Evolutionary conservation across 1,284 basidiomycete genomes (phyloP).

Genomic region (Apiotrichum laibachii): DNA sequence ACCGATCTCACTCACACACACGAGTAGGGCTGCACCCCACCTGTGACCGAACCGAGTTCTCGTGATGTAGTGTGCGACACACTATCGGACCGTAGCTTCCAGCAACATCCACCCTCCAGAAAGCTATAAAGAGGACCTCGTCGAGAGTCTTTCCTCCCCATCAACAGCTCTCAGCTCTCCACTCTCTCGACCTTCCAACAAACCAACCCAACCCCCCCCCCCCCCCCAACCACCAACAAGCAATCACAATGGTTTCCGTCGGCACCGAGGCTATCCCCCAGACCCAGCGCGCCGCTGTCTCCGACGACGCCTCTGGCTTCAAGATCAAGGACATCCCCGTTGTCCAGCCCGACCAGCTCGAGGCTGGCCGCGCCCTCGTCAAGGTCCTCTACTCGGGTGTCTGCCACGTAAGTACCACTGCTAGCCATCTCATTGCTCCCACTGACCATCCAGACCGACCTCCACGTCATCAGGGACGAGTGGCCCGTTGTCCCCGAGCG

Average conservation of each 20-base stretch:
- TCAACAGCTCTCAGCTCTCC: slow-evolving; percentile 1
- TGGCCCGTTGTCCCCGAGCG: slow-evolving; percentile 67
- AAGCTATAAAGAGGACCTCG: not conserved
- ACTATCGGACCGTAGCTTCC: not conserved
- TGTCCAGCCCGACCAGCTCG: slow-evolving; percentile 24
- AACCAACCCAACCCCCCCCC: slow-evolving; percentile 3
- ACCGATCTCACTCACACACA: not conserved
- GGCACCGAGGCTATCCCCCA: slow-evolving; percentile 26
- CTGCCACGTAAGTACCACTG: slow-evolving; percentile 27
- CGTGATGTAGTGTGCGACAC: not conserved
- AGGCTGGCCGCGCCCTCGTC: slow-evolving; percentile 30
- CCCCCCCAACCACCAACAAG: slow-evolving; percentile 7
- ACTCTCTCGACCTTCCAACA: not conserved
- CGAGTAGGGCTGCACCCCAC: not conserved
- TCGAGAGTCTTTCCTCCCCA: not conserved
- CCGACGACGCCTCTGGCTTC: slow-evolving; percentile 22
- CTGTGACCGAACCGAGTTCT: too few species aligned
- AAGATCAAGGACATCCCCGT: slow-evolving; percentile 25
- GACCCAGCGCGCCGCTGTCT: slow-evolving; percentile 28
- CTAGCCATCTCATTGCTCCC: not conserved
- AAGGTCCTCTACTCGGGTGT: slow-evolving; percentile 59
- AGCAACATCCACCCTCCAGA: not conserved
- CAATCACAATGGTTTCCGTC: slow-evolving; percentile 13
- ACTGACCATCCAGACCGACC: slow-evolving; percentile 64
- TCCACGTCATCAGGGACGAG: slow-evolving; percentile 66